Percentiles rank a stretch among this genome's conserved stretches.
Conservation (phyloP, 2,329 filamentous ascomycete genomes). For the Macroventuria anomochaeta region DNA sequence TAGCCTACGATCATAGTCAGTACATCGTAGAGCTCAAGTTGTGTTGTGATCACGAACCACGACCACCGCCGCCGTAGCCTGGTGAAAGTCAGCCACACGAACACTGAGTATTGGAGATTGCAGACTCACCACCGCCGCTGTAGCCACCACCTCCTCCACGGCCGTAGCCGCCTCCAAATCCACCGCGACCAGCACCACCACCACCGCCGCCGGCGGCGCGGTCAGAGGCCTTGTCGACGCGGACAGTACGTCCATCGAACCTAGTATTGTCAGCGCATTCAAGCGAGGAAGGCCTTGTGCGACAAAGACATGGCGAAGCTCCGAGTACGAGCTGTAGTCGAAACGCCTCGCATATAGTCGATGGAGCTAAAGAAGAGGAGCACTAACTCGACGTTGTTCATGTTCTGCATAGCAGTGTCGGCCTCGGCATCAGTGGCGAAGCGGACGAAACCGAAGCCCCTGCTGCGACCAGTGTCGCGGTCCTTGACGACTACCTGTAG, state of each 20-base stretch:
- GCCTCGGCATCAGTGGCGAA: constrained; percentile 80
- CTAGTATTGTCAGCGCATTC: constrained; percentile 55
- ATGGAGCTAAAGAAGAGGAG: not conserved
- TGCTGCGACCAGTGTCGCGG: constrained; percentile 93
- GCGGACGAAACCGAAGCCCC: constrained; percentile 96
- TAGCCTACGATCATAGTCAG: constrained; percentile 26
- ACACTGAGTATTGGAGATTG: not conserved
- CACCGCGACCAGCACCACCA: constrained; percentile 46
- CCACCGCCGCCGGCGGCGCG: constrained; percentile 63
- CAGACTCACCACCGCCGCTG: constrained; percentile 29
- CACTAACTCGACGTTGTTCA: constrained; percentile 90
- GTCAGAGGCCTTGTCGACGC: constrained; percentile 94
- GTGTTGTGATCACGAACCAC: constrained; percentile 21
- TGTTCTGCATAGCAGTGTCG: constrained; percentile 74
- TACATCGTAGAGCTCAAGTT: not conserved
- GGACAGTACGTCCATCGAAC: constrained; percentile 92
- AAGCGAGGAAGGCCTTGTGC: not conserved
- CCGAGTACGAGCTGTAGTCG: not conserved
- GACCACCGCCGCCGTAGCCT: constrained; percentile 30
- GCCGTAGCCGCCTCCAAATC: constrained; percentile 39
- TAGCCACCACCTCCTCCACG: constrained; percentile 39
- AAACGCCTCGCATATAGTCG: not conserved
- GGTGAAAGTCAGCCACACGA: constrained; percentile 8
- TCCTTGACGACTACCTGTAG: constrained; percentile 93
- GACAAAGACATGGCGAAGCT: not conserved